Base-by-base conservation (phyloP, 176 grass and related monocot species). In the Carex scoparia region DNA sequence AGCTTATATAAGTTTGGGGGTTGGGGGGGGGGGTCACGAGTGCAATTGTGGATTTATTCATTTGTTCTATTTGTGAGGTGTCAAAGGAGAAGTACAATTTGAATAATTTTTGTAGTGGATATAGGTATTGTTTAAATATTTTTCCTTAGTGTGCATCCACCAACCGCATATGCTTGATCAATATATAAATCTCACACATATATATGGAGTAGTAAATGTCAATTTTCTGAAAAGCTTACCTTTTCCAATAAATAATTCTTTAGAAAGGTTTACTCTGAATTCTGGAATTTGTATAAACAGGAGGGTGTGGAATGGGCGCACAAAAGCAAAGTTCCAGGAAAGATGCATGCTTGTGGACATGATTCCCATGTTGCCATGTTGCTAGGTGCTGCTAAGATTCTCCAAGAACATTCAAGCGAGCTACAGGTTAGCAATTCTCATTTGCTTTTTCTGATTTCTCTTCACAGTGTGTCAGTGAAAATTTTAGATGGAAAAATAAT, bases 301-400 rank as follows among this genome's bases (percentile, higher is more conserved):
- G 95, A 97, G 88, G 88, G 81, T 32, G 95, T 98, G 35, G 95
- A 98, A 85, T 98, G 95, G 95, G 92, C 91, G 55, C 95, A 98
- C 88, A 94, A 94, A 86, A 98, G 92, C 82, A 98, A 98, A 94
- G 91, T 93, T 15, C 89, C 87, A 44, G 95, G 94, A 70, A 97
- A 97, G 74, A 97, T 97, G 95, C 95, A 97, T 91, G 95, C 90
- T 79, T 97, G 95, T 82, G 95, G 95, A 28, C 95, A 97, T 54
- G 95, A 97, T 92, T 89, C 91, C 55, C 92, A 97, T 86, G 79
- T 89, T 68, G 84, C 95, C 78, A 97, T 97, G 90, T 77, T 94
- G 2, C 90, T 97, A 82, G 95, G 95, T 77, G 94, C 94, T 86
- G 94, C 92, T n/a, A 97, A 87, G 86, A 90, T 97, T 89, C 92